A percentile compares a stretch with the other conserved stretches of the same genome.
Evolutionary conservation across 108 stramenopile genomes (phyloP).

Genomic region (Nitzschia palea): DNA sequence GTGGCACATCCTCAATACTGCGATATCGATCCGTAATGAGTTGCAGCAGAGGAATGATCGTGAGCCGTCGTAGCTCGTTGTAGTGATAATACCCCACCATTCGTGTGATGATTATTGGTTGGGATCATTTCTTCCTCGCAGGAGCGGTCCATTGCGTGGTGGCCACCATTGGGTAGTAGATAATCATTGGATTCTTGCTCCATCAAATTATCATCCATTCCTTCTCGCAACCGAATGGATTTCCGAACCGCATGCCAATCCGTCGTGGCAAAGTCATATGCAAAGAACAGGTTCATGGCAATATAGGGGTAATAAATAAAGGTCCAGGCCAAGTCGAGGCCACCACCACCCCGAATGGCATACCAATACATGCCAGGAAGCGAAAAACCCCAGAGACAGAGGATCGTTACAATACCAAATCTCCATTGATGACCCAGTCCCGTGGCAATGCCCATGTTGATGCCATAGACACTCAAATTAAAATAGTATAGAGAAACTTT

Average conservation of each 20-base stretch:
- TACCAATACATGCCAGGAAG: constrained; percentile 35
- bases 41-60: too few relatives aligned
- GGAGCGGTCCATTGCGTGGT: too few relatives aligned
- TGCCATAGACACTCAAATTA: constrained; percentile 21
- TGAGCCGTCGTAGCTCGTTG: too few relatives aligned
- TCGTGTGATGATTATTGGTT: too few relatives aligned
- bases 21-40: too few relatives aligned
- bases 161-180: too few relatives aligned
- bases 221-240: constrained; percentile 30
- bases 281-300: constrained; percentile 26
- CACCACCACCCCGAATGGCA: constrained; percentile 26
- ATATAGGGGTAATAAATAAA: constrained; percentile 38
- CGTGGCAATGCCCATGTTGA: constrained; percentile 31
- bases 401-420: constrained; percentile 27
- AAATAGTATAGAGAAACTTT: constrained; percentile 32
- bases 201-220: constrained; percentile 16
- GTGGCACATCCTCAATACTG: too few relatives aligned
- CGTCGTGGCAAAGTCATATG: not conserved
- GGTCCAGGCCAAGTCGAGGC: constrained; percentile 34
- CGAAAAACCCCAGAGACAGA: constrained; percentile 37
- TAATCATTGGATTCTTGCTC: too few relatives aligned
- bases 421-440: constrained; percentile 57
- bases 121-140: not conserved
- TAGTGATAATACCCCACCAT: too few relatives aligned
- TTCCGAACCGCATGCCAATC: constrained; percentile 39